Evolutionary conservation across 2,329 filamentous ascomycete genomes (phyloP), one percentile per base, ranked within the genome.

Genomic region (Ilyonectria sp.): DNA sequence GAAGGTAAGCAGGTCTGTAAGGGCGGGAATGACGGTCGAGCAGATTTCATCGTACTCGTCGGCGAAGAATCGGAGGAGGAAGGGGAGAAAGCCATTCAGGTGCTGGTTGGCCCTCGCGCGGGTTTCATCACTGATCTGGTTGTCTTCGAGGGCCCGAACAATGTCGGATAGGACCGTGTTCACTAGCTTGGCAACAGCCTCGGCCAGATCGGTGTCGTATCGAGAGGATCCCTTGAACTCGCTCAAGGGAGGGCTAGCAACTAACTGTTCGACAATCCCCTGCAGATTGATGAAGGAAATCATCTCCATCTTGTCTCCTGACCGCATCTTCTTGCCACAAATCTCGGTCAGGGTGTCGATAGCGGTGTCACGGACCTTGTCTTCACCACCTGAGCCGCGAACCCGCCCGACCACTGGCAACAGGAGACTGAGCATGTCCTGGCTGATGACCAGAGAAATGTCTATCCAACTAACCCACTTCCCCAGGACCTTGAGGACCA

Each of bases 391-490:
- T 75, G 86, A 82, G 70, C 86, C 78, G 79, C 90, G 87, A 77
- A 90, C 86, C 80, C 92, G 92, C n/a, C 93, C 94, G 63, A 97
- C 92, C 71, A 98, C 89, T 71, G 96, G 93, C 76, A 98, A 92
- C 66, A 99, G 87, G 55, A 94, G 88, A 77, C 89, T 91, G 76
- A 98, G 90, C 88, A 97, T 96, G 60, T 92, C 89, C 78, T 95
- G 90, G 80, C 97, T 97, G 75, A 99, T 94, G 50, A 99, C 91
- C 64, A 99, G 86, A 57, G 93, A 93, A 75, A 99, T 98, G 78
- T 98, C 96, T 77, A 97, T 97, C 96, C 96, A 99, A 87, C 94
- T 97, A 68, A 97, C 94, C 95, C 96, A 99, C 80, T 95, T 96
- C 43, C 94, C 94, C 71, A 99, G 90, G n/a, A 94, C 92, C 81